These are phyloP conservation scores for Persicaria tinctoria DNA, from an alignment of 148 eudicot genomes.

Conservation along the genomic window DNA sequence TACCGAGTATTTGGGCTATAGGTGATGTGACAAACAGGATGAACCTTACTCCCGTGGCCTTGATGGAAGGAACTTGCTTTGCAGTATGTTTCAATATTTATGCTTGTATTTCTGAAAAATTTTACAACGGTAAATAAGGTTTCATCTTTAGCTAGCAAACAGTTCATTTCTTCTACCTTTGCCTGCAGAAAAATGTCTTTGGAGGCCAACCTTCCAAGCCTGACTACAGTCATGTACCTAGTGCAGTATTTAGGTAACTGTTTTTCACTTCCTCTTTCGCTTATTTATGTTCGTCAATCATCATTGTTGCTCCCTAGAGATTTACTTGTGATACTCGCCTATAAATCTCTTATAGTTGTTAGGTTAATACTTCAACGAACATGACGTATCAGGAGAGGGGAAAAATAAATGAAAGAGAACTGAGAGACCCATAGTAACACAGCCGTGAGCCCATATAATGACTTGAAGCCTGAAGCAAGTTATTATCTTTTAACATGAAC, in stretches of 20 bases:
- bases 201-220: slow-evolving; percentile 67
- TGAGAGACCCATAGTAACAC: too few species aligned
- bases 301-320: neutral
- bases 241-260: slow-evolving; percentile 77
- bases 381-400: neutral
- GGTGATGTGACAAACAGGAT: slow-evolving; percentile 97
- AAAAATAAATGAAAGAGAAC: neutral
- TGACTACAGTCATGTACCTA: slow-evolving; percentile 65
- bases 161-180: neutral
- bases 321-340: too few species aligned
- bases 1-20: slow-evolving; percentile 93
- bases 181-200: slow-evolving; percentile 75
- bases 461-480: too few species aligned
- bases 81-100: slow-evolving; percentile 44
- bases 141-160: neutral
- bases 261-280: neutral
- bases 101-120: neutral
- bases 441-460: too few species aligned
- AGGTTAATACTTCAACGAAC: too few species aligned
- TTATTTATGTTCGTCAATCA: neutral
- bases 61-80: slow-evolving; percentile 93
- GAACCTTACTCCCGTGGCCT: slow-evolving; percentile 93
- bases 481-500: too few species aligned
- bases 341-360: too few species aligned
- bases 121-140: neutral